A percentile compares a stretch with the other conserved stretches of the same genome.
Conservation (phyloP, 139 green algal genomes). For the Closterium sp. region DNA sequence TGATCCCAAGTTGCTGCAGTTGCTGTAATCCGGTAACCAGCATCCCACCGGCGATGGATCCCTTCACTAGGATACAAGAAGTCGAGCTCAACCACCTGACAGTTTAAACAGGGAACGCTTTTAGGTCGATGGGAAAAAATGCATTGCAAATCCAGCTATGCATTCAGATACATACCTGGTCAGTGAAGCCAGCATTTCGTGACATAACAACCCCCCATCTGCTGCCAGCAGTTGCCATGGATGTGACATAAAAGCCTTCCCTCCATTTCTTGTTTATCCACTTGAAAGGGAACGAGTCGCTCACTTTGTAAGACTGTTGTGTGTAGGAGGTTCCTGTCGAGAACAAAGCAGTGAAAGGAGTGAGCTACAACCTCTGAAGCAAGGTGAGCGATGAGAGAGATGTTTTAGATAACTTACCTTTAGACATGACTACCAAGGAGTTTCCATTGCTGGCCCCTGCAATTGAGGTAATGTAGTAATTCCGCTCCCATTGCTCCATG, state of each 20-base stretch:
- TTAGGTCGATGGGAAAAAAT: too few relatives aligned
- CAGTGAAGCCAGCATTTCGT: constrained; percentile 94
- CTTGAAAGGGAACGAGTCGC: constrained; percentile 99
- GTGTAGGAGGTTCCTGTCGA: constrained; percentile 87
- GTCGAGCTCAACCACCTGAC: constrained; percentile 94
- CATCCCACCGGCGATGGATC: constrained; percentile 96
- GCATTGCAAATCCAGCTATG: not conserved
- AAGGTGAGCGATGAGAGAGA: not conserved
- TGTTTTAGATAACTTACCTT: constrained; percentile 26
- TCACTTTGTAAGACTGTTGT: constrained; percentile 99
- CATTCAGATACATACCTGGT: constrained; percentile 65
- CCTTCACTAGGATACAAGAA: constrained; percentile 98
- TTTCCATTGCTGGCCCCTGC: constrained; percentile 74
- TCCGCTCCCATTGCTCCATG: constrained; percentile 99
- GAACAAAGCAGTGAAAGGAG: not conserved
- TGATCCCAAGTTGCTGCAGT: constrained; percentile 94
- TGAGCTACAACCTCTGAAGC: not conserved
- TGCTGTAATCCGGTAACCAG: constrained; percentile 92
- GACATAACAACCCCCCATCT: constrained; percentile 99
- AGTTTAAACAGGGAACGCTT: too few relatives aligned
- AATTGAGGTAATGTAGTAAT: constrained; percentile 99
- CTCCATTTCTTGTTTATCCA: constrained; percentile 99
- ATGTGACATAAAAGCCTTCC: constrained; percentile 98
- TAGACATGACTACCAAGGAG: constrained; percentile 68
- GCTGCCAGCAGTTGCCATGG: constrained; percentile 89